These are phyloP conservation scores for Puccinia horiana DNA, from an alignment of 1,284 basidiomycete genomes.

Conservation along the genomic window DNA sequence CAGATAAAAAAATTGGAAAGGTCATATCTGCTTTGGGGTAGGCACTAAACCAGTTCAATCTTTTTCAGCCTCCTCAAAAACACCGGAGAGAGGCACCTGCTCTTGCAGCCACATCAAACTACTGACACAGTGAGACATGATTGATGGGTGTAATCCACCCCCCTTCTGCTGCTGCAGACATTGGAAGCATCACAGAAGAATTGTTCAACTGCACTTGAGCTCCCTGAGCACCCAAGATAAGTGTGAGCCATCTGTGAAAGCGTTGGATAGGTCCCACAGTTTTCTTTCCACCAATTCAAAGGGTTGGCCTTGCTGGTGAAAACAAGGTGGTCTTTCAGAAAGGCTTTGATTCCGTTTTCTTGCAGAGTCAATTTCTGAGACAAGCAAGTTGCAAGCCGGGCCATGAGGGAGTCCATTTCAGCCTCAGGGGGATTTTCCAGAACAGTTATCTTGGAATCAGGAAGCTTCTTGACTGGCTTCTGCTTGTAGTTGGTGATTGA, in stretches of 20 bases:
- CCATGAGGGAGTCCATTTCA: too few relatives aligned
- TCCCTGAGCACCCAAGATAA: neutral
- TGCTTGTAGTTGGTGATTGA: too few relatives aligned
- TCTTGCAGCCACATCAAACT: neutral
- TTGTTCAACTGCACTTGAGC: neutral
- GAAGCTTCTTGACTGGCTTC: too few relatives aligned
- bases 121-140: neutral
- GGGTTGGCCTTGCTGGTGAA: too few relatives aligned
- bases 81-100: neutral
- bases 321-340: too few relatives aligned
- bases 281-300: slow-evolving; percentile 1
- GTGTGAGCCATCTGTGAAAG: neutral
- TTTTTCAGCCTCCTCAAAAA: neutral
- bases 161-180: neutral
- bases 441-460: too few relatives aligned
- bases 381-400: too few relatives aligned
- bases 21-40: too few relatives aligned
- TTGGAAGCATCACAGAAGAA: neutral
- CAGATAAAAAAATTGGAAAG: too few relatives aligned
- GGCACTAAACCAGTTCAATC: neutral
- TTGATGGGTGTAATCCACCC: neutral
- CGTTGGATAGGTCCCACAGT: neutral
- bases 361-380: too few relatives aligned
- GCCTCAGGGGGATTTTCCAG: too few relatives aligned
- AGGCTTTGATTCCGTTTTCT: too few relatives aligned